These are phyloP conservation scores for Chaetomiaceae sp. DNA, from an alignment of 2,329 filamentous ascomycete species.

Conservation along the genomic window DNA sequence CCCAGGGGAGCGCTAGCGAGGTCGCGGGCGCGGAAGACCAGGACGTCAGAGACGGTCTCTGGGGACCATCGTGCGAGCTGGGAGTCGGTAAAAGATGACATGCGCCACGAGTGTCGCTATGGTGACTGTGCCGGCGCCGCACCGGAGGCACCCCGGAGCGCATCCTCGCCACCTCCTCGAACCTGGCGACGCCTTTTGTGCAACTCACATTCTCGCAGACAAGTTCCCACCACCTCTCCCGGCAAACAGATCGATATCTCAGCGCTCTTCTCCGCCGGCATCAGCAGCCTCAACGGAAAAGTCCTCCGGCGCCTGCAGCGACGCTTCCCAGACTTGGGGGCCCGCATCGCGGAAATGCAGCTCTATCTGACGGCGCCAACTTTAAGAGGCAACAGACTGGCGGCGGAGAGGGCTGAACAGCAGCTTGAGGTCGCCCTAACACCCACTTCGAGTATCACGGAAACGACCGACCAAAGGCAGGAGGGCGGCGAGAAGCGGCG, in stretches of 20 bases:
- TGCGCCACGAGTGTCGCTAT: too few species aligned
- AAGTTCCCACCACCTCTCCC: background rate
- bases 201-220: background rate
- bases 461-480: background rate
- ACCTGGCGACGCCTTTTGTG: too few species aligned
- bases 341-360: slow-evolving; percentile 20
- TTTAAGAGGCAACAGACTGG: too few species aligned
- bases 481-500: slow-evolving; percentile 1
- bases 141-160: too few species aligned
- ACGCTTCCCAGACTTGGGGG: slow-evolving; percentile 23
- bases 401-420: background rate
- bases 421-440: too few species aligned
- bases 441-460: too few species aligned
- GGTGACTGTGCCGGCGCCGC: too few species aligned
- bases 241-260: slow-evolving; percentile 12
- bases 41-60: background rate
- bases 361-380: slow-evolving; percentile 5
- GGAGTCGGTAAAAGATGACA: too few species aligned
- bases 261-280: slow-evolving; percentile 19
- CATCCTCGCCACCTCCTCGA: too few species aligned
- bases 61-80: background rate
- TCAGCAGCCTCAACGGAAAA: slow-evolving; percentile 7
- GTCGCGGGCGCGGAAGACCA: background rate
- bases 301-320: slow-evolving; percentile 22
- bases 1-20: slow-evolving; percentile 18